A percentile compares a stretch with the other conserved stretches of the same genome.
These are phyloP conservation scores for Phytophthora sp. DNA, from an alignment of 352 stramenopile species.

Conservation along the genomic window DNA sequence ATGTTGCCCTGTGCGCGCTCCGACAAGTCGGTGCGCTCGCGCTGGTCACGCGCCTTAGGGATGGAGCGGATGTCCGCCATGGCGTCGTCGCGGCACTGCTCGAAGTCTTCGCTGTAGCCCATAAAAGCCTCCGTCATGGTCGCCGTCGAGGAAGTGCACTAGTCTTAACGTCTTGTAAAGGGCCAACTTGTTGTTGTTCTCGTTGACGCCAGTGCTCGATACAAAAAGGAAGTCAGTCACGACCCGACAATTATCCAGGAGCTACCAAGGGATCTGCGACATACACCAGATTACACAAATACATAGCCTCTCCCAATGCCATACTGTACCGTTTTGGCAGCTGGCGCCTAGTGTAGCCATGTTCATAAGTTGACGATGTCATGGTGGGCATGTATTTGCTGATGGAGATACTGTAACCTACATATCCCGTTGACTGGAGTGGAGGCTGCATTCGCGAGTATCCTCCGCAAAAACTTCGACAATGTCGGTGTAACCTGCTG, in stretches of 20 bases:
- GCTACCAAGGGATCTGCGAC: slow-evolving; percentile 27
- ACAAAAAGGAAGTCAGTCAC: slow-evolving; percentile 42
- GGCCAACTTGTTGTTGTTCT: not conserved
- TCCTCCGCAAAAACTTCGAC: no score
- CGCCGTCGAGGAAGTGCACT: slow-evolving; percentile 4
- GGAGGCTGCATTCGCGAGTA: no score
- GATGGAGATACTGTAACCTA: no score
- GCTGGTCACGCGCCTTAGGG: slow-evolving; percentile 43
- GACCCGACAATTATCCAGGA: slow-evolving; percentile 42
- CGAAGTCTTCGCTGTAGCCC: slow-evolving; percentile 86
- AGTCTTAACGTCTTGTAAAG: not conserved
- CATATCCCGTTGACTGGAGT: not conserved
- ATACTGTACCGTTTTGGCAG: slow-evolving; percentile 17
- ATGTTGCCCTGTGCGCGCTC: slow-evolving; percentile 73
- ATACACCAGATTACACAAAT: slow-evolving; percentile 25
- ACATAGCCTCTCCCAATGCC: slow-evolving; percentile 13
- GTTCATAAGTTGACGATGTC: no score
- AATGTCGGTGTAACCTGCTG: no score
- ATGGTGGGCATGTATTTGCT: no score
- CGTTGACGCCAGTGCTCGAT: slow-evolving; percentile 18
- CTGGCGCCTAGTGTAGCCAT: slow-evolving; percentile 17
- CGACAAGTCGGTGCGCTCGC: slow-evolving; percentile 53
- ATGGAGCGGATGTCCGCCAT: slow-evolving; percentile 75
- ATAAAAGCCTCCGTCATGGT: slow-evolving; percentile 83
- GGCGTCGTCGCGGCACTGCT: slow-evolving; percentile 82